Evolutionary conservation across 202 grass and related monocot species (phyloP).

Genomic region (Eragrostis tef): DNA sequence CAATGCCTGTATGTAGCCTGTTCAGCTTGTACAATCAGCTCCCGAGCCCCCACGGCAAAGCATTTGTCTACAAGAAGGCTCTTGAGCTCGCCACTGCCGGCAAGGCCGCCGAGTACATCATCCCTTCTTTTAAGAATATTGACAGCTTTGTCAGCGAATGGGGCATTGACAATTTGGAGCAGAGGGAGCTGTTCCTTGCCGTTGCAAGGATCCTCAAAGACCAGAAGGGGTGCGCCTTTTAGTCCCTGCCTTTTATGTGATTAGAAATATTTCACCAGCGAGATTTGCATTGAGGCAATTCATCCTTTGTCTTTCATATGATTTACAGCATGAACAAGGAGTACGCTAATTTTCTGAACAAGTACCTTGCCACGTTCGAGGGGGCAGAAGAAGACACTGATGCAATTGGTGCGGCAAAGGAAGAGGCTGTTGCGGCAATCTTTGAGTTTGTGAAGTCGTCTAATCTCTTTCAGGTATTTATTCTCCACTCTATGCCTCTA

Average conservation of each 20-base stretch:
- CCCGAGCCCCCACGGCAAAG: slow-evolving; percentile 60
- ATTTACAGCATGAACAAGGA: slow-evolving; percentile 75
- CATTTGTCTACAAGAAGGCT: slow-evolving; percentile 75
- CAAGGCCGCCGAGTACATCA: slow-evolving; percentile 67
- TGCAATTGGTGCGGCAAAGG: slow-evolving; percentile 68
- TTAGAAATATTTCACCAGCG: neutral
- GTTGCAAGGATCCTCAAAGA: slow-evolving; percentile 75
- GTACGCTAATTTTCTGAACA: slow-evolving; percentile 79
- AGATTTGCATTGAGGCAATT: neutral
- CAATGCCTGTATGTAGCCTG: slow-evolving; percentile 45
- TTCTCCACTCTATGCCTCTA: neutral
- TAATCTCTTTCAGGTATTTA: slow-evolving; percentile 70
- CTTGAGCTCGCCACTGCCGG: slow-evolving; percentile 64
- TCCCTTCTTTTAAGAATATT: slow-evolving; percentile 85
- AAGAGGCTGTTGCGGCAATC: slow-evolving; percentile 70
- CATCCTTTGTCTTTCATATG: neutral
- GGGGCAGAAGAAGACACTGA: slow-evolving; percentile 56
- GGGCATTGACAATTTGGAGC: slow-evolving; percentile 71
- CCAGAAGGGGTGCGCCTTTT: slow-evolving; percentile 51
- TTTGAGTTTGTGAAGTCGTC: slow-evolving; percentile 82
- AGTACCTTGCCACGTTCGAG: slow-evolving; percentile 80
- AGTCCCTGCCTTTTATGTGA: neutral
- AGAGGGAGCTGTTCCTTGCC: slow-evolving; percentile 71
- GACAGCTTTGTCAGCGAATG: slow-evolving; percentile 71
- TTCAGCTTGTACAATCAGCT: slow-evolving; percentile 82